A percentile compares a stretch with the other conserved stretches of the same genome.
Conservation (phyloP, 179 eudicot genomes). For the Beta macrorhiza region DNA sequence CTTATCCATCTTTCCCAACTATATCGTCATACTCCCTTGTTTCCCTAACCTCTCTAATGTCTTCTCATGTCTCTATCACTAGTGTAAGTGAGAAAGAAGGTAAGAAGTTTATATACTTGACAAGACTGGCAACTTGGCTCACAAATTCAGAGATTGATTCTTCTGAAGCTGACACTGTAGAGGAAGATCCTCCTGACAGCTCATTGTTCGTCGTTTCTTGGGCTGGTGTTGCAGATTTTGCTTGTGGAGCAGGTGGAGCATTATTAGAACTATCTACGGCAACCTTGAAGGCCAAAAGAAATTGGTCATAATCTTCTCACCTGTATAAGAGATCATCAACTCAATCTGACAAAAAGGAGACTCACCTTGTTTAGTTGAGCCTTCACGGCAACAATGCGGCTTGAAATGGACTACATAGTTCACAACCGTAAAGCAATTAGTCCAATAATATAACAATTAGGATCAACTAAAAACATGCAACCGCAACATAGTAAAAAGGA, state of each 20-base stretch:
- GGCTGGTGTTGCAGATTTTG: constrained; percentile 33
- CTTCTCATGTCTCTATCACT: not conserved
- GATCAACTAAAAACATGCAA: not conserved
- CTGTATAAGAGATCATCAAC: constrained; percentile 18
- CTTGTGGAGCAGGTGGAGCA: constrained; percentile 34
- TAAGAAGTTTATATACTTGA: constrained; percentile 49
- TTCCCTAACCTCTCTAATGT: not conserved
- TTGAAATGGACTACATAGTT: constrained; percentile 41
- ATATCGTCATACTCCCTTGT: not conserved
- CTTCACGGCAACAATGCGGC: constrained; percentile 40
- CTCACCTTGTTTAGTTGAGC: constrained; percentile 65
- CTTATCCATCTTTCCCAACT: not conserved
- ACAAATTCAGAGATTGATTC: constrained; percentile 70
- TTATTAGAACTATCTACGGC: constrained; percentile 51
- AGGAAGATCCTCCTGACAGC: constrained; percentile 32
- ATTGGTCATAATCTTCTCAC: constrained; percentile 20
- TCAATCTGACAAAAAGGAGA: constrained; percentile 21
- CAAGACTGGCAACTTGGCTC: constrained; percentile 74
- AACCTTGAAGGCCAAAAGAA: constrained; percentile 41
- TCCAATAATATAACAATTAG: not conserved
- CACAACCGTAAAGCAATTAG: constrained; percentile 15
- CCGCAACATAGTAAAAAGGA: not conserved
- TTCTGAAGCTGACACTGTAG: constrained; percentile 48
- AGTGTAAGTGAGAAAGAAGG: constrained; percentile 15
- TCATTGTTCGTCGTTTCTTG: constrained; percentile 39